phyloP scores from a whole-genome alignment of 257 asterid genomes.

The Solanum neorickii region DNA sequence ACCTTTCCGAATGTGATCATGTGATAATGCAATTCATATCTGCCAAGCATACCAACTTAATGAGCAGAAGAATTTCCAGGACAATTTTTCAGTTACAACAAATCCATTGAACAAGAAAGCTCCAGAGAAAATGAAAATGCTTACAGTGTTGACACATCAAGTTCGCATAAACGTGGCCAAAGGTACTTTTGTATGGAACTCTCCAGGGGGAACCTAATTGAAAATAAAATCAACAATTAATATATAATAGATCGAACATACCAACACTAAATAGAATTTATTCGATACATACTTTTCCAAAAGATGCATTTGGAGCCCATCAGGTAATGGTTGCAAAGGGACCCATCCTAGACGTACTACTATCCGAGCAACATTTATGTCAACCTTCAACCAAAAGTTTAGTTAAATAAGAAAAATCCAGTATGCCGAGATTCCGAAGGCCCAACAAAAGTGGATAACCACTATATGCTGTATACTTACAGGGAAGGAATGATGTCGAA shows the following conservation, averaged over 20 bases:
- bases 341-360: conserved; percentile 65
- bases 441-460: background rate
- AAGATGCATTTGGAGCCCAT: conserved; percentile 31
- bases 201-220: conserved; percentile 36
- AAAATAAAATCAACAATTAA: background rate
- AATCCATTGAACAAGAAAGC: background rate
- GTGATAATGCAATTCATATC: conserved; percentile 47
- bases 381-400: conserved; percentile 29
- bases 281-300: conserved; percentile 27
- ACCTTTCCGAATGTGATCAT: conserved; percentile 51
- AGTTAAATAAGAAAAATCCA: background rate
- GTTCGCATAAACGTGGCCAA: conserved; percentile 39
- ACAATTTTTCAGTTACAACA: background rate
- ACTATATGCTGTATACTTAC: conserved; percentile 22
- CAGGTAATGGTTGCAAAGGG: conserved; percentile 47
- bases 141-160: conserved; percentile 12
- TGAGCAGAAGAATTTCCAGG: background rate
- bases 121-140: background rate
- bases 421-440: background rate
- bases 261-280: background rate
- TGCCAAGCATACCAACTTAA: conserved; percentile 8
- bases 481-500: conserved; percentile 49
- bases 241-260: background rate
- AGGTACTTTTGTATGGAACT: conserved; percentile 39
- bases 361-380: conserved; percentile 50